Conservation (phyloP, 805 yeast genomes). For the Gaillardinia entomophila region DNA sequence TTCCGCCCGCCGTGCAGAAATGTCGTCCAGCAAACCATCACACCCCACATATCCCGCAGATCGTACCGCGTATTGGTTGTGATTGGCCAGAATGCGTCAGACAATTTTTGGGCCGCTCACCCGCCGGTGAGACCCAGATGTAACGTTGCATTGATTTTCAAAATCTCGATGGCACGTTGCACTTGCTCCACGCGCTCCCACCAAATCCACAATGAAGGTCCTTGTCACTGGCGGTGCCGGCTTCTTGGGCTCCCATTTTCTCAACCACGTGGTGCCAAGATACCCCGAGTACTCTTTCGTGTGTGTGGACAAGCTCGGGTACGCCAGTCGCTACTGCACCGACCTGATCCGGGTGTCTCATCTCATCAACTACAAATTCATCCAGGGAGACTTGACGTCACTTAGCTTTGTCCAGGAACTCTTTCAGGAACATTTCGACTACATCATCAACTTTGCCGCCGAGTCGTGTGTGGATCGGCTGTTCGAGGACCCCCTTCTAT, state of each 20-base stretch:
- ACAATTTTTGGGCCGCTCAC: too few relatives aligned
- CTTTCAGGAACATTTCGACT: slow-evolving; percentile 15
- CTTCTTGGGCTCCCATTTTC: slow-evolving; percentile 47
- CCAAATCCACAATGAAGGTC: slow-evolving; percentile 11
- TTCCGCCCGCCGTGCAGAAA: too few relatives aligned
- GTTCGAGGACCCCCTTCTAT: slow-evolving; percentile 37
- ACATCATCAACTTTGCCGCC: slow-evolving; percentile 50
- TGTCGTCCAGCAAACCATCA: too few relatives aligned
- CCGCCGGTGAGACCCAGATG: background rate
- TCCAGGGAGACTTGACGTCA: slow-evolving; percentile 28
- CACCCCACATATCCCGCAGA: too few relatives aligned
- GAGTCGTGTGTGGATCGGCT: slow-evolving; percentile 51
- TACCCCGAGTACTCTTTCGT: slow-evolving; percentile 28
- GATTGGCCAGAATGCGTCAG: too few relatives aligned
- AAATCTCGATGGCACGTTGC: slow-evolving; percentile 7
- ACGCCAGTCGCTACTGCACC: slow-evolving; percentile 34
- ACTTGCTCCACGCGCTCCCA: slow-evolving; percentile 2
- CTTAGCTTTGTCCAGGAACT: slow-evolving; percentile 11
- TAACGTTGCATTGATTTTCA: slow-evolving; percentile 2
- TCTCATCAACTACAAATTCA: slow-evolving; percentile 15
- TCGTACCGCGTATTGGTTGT: too few relatives aligned
- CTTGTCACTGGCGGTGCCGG: slow-evolving; percentile 57
- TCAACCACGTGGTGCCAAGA: slow-evolving; percentile 24
- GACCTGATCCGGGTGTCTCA: slow-evolving; percentile 7
- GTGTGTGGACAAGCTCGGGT: slow-evolving; percentile 43